Base-by-base conservation (phyloP, 306 rosid species). In the Cucurbita maxima region DNA sequence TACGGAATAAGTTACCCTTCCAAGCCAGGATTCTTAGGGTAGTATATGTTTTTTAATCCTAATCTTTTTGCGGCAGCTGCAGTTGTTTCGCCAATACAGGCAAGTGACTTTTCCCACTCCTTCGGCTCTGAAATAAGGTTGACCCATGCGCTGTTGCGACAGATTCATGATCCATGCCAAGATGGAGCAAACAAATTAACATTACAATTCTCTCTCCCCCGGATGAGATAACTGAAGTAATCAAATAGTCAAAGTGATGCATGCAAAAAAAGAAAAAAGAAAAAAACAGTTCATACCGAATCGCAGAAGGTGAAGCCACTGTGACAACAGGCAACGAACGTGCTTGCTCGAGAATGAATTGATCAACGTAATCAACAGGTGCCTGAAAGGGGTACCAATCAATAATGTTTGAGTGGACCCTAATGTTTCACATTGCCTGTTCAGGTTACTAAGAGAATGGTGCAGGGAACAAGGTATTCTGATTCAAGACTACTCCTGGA, bases 71-170 rank as follows among this genome's bases (percentile, higher is more conserved):
- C 92, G 75, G 83, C 88, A 40, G 84, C 80, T 50, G 96, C 99
- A 63, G 99, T 95, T 75, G 97, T 95, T 87, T 91, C 97, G 15
- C 99, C 99, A 75, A 95, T 91, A 86, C 99, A 95, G 50, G 96
- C 99, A 80, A 95, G 81, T 25, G 86, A 85, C 50, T 87, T 86
- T 76, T 72, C 84, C 96, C 99, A 78, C 71, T 77, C 79, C 60
- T 84, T 84, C 3, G 80, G 80, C 53, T 81, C 87, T 8, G 87
- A 77, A 69, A 88, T 69, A 80, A 89, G 89, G 72, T 86, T 84
- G 83, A 82, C 83, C 99, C 99, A 95, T 50, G 96, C 99, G 36
- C 99, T 95, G 87, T 83, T 63, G 78, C 77, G 75, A 58, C 15
- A 52, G 74, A 78, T 62, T 69, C 7, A 57, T 72, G 79, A 85